Evolutionary conservation across 768 basidiomycete species (phyloP).

Genomic region (Kwoniella dendrophila): DNA sequence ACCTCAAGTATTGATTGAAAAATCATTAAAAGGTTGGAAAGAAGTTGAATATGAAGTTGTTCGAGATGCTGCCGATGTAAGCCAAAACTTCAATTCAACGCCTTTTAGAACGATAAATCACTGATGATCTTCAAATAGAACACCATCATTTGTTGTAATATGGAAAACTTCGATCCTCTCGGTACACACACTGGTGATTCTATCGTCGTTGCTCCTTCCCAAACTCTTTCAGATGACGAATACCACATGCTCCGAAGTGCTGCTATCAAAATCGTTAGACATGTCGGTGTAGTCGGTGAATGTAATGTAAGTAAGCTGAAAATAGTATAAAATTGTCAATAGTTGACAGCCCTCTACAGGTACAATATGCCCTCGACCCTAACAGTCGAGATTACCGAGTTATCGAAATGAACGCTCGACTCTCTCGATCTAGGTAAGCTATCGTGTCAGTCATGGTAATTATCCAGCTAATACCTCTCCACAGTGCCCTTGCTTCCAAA

Average conservation of each 20-base stretch:
- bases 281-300: slow-evolving; percentile 58
- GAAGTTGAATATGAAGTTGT: slow-evolving; percentile 99
- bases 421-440: slow-evolving; percentile 69
- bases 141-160: slow-evolving; percentile 92
- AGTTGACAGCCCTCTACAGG: slow-evolving; percentile 52
- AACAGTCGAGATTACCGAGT: slow-evolving; percentile 91
- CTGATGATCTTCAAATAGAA: slow-evolving; percentile 62
- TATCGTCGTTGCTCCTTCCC: slow-evolving; percentile 97
- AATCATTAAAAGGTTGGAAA: slow-evolving; percentile 99
- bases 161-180: slow-evolving; percentile 94
- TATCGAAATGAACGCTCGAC: slow-evolving; percentile 95
- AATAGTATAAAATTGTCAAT: neutral
- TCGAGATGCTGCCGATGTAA: slow-evolving; percentile 91
- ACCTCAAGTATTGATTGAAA: slow-evolving; percentile 95
- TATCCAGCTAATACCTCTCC: neutral
- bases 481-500: slow-evolving; percentile 92
- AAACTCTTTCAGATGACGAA: slow-evolving; percentile 94
- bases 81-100: slow-evolving; percentile 50
- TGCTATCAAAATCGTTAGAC: slow-evolving; percentile 88
- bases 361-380: slow-evolving; percentile 97
- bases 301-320: slow-evolving; percentile 46
- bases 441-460: slow-evolving; percentile 1
- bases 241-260: slow-evolving; percentile 99
- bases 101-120: neutral
- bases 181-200: slow-evolving; percentile 99